Evolutionary conservation across 2,329 filamentous ascomycete genomes (phyloP).

Genomic region (Aschersonia sp.): DNA sequence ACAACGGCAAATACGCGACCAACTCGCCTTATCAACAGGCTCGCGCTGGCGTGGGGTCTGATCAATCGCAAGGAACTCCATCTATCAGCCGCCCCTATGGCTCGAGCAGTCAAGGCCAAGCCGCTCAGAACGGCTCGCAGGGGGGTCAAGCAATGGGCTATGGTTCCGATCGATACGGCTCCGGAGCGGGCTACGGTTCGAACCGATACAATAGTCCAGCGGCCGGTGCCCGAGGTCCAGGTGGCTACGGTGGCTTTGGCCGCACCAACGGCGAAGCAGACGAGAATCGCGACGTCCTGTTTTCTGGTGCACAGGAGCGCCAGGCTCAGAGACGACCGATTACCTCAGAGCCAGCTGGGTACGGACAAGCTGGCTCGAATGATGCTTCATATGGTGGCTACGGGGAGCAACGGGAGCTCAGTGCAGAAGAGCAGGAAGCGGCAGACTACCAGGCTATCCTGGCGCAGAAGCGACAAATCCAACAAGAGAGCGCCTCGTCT

Average conservation of each 20-base stretch:
- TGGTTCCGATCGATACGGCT: slow-evolving; percentile 37
- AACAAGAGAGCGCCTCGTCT: slow-evolving; percentile 50
- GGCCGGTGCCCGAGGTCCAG: slow-evolving; percentile 27
- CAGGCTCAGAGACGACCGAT: slow-evolving; percentile 23
- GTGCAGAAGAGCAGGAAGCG: slow-evolving; percentile 64
- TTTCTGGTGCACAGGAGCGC: slow-evolving; percentile 39
- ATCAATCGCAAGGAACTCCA: slow-evolving; percentile 14
- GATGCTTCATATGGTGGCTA: slow-evolving; percentile 33
- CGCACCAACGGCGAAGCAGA: slow-evolving; percentile 28
- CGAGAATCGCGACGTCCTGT: slow-evolving; percentile 47
- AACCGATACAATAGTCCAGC: slow-evolving; percentile 27
- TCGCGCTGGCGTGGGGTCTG: slow-evolving; percentile 18
- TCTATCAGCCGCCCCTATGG: slow-evolving; percentile 8
- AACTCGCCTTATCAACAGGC: slow-evolving; percentile 31
- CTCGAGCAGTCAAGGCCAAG: slow-evolving; percentile 1
- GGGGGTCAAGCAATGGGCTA: slow-evolving; percentile 26
- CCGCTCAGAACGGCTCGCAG: slow-evolving; percentile 8
- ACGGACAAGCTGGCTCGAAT: slow-evolving; percentile 11
- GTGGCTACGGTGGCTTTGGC: slow-evolving; percentile 48
- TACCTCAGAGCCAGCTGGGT: slow-evolving; percentile 7
- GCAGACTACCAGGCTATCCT: slow-evolving; percentile 52
- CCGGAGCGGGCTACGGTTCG: slow-evolving; percentile 33
- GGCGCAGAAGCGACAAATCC: slow-evolving; percentile 46
- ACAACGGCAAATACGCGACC: slow-evolving; percentile 29
- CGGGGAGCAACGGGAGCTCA: slow-evolving; percentile 62